Evolutionary conservation across 2,329 filamentous ascomycete genomes (phyloP), one percentile per base, ranked within the genome.

Genomic region (Zymoseptoria ardabiliae): DNA sequence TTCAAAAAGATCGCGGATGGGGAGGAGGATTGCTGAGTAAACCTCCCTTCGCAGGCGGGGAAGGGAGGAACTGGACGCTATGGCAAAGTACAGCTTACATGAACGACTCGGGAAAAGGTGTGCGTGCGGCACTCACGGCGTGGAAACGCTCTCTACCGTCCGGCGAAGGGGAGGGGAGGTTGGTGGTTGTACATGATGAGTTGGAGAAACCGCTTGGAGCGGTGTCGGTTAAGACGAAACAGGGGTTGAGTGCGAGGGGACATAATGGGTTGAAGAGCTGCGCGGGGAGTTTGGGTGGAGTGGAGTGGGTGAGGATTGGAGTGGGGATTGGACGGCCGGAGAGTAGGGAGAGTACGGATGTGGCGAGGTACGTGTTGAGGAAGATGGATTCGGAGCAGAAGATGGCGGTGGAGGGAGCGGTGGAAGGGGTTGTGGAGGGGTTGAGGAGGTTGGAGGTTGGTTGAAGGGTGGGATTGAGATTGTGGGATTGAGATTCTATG

Each of bases 151-250:
- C 51, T 13, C 67, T 63, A 64, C 41, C 62, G 2, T 77, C 65
- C 77, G 13, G 77, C 23, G 58, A 68, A 58, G 59, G 62, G 20
- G 71, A 72, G 19, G 76, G 79, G 2, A 75, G 78, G 2, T 74
- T 99, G 17, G 84, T 97, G 0, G 77, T 97, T 11, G 78, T 97
- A 20, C 91, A 97, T 72, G 93, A 97, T 72, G 93, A 97, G 72
- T 76, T 97, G 35, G 92, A 97, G 69, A 80, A 83, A 50, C 77
- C 81, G 2, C 70, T 91, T 1, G 91, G 91, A 0, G 80, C 81
- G 41, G 81, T 96, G 13, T 83, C 79, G 54, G 78, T 90, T 5
- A 82, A 67, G n/a, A 67, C 66, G 1, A 62, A 62, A 82, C 58
- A 79, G 80, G 22, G 90, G 78, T 80, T 56, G 28, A 77, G 75